phyloP scores from a whole-genome alignment of 805 yeast genomes.

The Lachancea sp. region DNA sequence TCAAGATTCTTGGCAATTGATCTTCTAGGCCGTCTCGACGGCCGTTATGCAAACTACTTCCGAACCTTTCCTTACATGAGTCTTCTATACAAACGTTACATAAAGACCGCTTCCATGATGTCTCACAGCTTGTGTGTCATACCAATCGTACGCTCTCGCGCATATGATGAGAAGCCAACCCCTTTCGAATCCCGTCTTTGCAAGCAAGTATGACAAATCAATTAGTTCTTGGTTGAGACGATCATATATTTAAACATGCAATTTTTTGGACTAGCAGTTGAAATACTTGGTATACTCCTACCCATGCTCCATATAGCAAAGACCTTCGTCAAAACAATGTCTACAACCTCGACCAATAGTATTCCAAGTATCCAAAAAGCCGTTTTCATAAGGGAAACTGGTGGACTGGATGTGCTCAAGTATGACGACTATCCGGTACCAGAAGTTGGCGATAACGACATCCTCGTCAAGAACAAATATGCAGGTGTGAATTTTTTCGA shows the following conservation, averaged over 20 bases:
- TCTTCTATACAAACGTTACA: too few relatives aligned
- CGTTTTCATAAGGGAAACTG: conserved; percentile 45
- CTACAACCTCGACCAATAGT: not conserved
- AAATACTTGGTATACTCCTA: not conserved
- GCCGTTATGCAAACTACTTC: too few relatives aligned
- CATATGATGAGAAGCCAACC: too few relatives aligned
- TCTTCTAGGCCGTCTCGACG: too few relatives aligned
- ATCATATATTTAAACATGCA: not conserved
- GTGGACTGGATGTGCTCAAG: conserved; percentile 55
- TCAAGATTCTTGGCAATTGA: too few relatives aligned
- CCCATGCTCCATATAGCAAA: not conserved
- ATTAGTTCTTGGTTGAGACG: too few relatives aligned
- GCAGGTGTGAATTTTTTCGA: conserved; percentile 84
- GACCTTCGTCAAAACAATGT: not conserved
- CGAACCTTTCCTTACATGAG: too few relatives aligned
- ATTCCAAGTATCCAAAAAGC: conserved; percentile 52
- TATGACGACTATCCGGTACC: conserved; percentile 60
- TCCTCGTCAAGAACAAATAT: conserved; percentile 66
- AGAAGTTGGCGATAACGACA: conserved; percentile 41
- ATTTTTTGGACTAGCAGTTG: not conserved
- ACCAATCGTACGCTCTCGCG: too few relatives aligned
- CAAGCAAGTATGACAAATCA: too few relatives aligned
- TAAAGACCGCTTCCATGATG: too few relatives aligned
- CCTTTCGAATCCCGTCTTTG: too few relatives aligned
- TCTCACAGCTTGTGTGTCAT: too few relatives aligned